phyloP scores from a whole-genome alignment of 768 basidiomycete species.

The Hericium coralloides region DNA sequence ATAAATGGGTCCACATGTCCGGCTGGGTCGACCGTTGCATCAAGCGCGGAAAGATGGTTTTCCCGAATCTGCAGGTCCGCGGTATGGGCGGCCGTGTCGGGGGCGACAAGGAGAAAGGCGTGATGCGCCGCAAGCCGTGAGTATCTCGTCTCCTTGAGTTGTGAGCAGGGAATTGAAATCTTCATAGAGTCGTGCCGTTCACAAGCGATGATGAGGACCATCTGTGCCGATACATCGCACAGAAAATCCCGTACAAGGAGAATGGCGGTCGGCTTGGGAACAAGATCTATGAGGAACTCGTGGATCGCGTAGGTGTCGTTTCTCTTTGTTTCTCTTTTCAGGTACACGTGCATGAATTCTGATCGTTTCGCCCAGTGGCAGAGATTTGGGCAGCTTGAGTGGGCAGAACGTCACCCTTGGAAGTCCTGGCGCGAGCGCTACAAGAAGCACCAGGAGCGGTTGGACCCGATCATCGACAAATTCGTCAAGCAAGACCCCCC shows the following conservation, averaged over 20 bases:
- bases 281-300: conserved; percentile 7
- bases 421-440: conserved; percentile 17
- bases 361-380: neutral
- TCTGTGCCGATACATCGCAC: conserved; percentile 7
- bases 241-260: conserved; percentile 4
- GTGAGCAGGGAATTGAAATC: neutral
- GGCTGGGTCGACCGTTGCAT: conserved; percentile 11
- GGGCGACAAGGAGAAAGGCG: conserved; percentile 4
- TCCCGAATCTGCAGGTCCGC: neutral
- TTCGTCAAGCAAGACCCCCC: conserved; percentile 8
- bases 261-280: conserved; percentile 8
- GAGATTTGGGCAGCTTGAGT: conserved; percentile 4
- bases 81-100: neutral
- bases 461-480: conserved; percentile 12
- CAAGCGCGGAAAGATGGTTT: conserved; percentile 1
- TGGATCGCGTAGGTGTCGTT: conserved; percentile 5
- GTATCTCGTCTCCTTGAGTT: neutral
- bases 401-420: conserved; percentile 14
- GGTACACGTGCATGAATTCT: neutral
- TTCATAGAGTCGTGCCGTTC: neutral
- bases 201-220: conserved; percentile 6
- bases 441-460: conserved; percentile 11
- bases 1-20: conserved; percentile 9
- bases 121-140: neutral
- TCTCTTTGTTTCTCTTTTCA: too few species aligned